Conservation (phyloP, 345 rosid genomes). For the Camelina neglecta region DNA sequence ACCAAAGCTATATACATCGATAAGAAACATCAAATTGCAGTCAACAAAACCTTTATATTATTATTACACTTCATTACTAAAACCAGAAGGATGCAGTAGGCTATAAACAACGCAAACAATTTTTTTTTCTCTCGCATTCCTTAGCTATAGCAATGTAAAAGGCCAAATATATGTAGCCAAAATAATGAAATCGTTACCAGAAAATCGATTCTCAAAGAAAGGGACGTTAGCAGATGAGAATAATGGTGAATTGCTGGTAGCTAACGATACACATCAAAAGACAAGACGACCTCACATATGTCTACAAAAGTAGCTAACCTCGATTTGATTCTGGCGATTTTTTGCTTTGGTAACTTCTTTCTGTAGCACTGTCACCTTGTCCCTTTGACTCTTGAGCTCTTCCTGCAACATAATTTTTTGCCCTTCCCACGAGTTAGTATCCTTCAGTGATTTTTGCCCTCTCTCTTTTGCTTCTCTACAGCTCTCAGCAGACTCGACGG, state of each 20-base stretch:
- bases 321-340: slow-evolving; percentile 43
- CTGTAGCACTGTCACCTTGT: slow-evolving; percentile 52
- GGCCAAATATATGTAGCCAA: not conserved
- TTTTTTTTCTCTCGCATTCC: not conserved
- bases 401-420: slow-evolving; percentile 72
- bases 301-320: slow-evolving; percentile 39
- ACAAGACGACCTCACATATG: slow-evolving; percentile 23
- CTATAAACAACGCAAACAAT: not conserved
- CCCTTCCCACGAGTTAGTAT: slow-evolving; percentile 81
- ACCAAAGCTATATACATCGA: not conserved
- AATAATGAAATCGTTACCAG: not conserved
- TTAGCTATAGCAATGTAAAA: not conserved
- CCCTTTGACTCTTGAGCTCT: slow-evolving; percentile 68
- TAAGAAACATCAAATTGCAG: slow-evolving; percentile 2
- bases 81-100: slow-evolving; percentile 1
- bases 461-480: slow-evolving; percentile 76
- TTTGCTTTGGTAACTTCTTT: slow-evolving; percentile 45
- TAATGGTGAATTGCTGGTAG: not conserved
- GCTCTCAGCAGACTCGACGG: slow-evolving; percentile 76
- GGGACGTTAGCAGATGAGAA: slow-evolving; percentile 9
- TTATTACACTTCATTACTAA: not conserved
- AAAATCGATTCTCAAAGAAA: slow-evolving; percentile 8
- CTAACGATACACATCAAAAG: slow-evolving; percentile 20
- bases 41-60: not conserved
- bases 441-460: slow-evolving; percentile 67